Percentiles rank a stretch among this genome's conserved stretches.
Evolutionary conservation across 2,329 filamentous ascomycete species (phyloP).

Genomic region (Tothia fuscella): DNA sequence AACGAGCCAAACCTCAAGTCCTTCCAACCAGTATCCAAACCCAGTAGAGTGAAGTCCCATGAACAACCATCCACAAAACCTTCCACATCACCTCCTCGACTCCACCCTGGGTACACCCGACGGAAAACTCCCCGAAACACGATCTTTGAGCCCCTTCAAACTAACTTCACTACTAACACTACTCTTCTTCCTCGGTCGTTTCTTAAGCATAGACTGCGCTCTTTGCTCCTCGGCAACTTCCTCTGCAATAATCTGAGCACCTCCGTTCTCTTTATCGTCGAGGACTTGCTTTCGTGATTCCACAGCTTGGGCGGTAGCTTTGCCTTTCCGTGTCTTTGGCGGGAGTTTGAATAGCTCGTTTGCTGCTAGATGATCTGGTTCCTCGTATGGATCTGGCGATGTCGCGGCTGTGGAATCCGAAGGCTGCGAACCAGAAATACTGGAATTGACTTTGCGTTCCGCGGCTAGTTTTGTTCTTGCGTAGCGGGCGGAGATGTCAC

Average conservation of each 20-base stretch:
- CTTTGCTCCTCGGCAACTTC: conserved; percentile 28
- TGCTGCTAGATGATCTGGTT: neutral
- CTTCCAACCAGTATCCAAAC: no score
- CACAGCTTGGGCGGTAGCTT: conserved; percentile 27
- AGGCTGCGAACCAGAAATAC: neutral
- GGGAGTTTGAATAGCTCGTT: conserved; percentile 7
- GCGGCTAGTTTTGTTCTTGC: conserved; percentile 1
- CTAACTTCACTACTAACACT: conserved; percentile 17
- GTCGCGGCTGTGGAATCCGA: neutral
- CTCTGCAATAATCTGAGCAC: conserved; percentile 25
- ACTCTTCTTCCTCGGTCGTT: conserved; percentile 17
- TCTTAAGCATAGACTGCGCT: conserved; percentile 11
- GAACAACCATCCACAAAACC: no score
- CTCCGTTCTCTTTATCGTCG: conserved; percentile 25
- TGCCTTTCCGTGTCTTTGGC: conserved; percentile 21
- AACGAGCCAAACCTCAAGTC: no score
- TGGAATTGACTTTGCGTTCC: neutral
- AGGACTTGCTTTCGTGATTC: conserved; percentile 29
- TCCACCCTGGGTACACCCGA: conserved; percentile 8
- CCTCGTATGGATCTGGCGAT: conserved; percentile 4
- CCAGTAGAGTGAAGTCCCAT: no score
- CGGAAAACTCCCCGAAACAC: conserved; percentile 17
- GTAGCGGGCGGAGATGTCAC: conserved; percentile 1
- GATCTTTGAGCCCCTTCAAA: conserved; percentile 19
- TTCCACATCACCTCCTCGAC: conserved; percentile 5